Percentiles rank a stretch among this genome's conserved stretches.
These are phyloP conservation scores for Leishmania arabica DNA, from an alignment of 208 protist species.

Conservation along the genomic window DNA sequence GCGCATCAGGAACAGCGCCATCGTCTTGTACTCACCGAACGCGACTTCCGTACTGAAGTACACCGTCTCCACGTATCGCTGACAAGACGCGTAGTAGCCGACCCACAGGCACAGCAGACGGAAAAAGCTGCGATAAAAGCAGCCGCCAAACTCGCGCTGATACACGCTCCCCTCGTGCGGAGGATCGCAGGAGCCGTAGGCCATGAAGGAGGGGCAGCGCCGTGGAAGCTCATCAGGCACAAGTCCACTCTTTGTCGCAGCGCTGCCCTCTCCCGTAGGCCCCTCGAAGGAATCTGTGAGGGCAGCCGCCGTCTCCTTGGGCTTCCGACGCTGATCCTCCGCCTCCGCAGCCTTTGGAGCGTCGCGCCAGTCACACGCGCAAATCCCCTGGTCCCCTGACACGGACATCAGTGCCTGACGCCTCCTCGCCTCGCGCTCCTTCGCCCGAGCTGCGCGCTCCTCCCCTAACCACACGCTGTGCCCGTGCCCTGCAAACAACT, in stretches of 20 bases:
- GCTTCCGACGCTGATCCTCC: not conserved
- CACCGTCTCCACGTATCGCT: conserved; percentile 82
- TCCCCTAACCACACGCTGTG: conserved; percentile 41
- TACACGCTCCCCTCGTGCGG: conserved; percentile 52
- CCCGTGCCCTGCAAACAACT: conserved; percentile 35
- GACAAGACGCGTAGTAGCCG: conserved; percentile 76
- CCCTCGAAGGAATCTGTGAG: not conserved
- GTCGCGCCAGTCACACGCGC: conserved; percentile 28
- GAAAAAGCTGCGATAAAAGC: conserved; percentile 86
- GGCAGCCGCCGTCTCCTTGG: not conserved
- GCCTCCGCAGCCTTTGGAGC: conserved; percentile 6
- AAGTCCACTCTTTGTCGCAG: conserved; percentile 4
- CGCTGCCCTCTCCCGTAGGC: not conserved
- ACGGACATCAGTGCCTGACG: not conserved
- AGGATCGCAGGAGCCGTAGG: conserved; percentile 64
- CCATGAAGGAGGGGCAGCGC: conserved; percentile 25
- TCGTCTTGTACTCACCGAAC: conserved; percentile 76
- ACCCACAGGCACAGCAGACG: conserved; percentile 84
- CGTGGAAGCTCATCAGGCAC: conserved; percentile 15
- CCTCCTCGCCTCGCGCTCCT: conserved; percentile 11
- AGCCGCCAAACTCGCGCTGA: conserved; percentile 60
- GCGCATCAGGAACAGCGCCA: conserved; percentile 68
- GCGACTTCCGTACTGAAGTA: conserved; percentile 83
- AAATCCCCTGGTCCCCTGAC: conserved; percentile 15
- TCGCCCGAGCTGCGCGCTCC: conserved; percentile 15